Evolutionary conservation across 1,284 basidiomycete genomes (phyloP).

Genomic region (Ceratobasidium sp.): DNA sequence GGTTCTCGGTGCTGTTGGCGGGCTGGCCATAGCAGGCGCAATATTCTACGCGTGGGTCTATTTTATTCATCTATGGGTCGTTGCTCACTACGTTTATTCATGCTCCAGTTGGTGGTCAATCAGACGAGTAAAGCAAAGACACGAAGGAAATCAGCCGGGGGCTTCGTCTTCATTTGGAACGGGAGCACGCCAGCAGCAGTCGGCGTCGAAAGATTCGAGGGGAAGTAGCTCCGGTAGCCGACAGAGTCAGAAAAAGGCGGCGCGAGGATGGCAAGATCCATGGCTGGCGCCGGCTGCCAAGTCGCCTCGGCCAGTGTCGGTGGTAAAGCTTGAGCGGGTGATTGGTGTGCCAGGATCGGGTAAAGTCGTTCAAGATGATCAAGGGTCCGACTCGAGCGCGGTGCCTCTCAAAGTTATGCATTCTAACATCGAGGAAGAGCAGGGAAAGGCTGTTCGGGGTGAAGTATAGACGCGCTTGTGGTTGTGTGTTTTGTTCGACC

Average conservation of each 20-base stretch:
- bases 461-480: neutral
- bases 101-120: slow-evolving; percentile 29
- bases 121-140: neutral
- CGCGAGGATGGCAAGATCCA: slow-evolving; percentile 30
- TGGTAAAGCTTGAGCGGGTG: slow-evolving; percentile 8
- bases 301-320: slow-evolving; percentile 7
- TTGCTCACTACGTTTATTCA: too few species aligned
- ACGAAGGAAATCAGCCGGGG: neutral
- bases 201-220: slow-evolving; percentile 9
- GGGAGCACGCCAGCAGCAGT: slow-evolving; percentile 1
- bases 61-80: neutral
- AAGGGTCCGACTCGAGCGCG: slow-evolving; percentile 12
- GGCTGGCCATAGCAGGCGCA: slow-evolving; percentile 26
- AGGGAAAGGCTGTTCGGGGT: slow-evolving; percentile 4
- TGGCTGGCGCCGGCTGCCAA: slow-evolving; percentile 25
- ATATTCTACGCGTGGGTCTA: slow-evolving; percentile 39
- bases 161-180: slow-evolving; percentile 17
- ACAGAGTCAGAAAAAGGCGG: slow-evolving; percentile 5
- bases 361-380: neutral
- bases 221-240: slow-evolving; percentile 10
- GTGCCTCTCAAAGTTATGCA: slow-evolving; percentile 11
- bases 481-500: neutral
- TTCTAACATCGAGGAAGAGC: slow-evolving; percentile 1
- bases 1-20: slow-evolving; percentile 34
- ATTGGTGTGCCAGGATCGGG: neutral